These are phyloP conservation scores for Acanthamoeba quina DNA, from an alignment of 208 protist species.

Conservation along the genomic window DNA sequence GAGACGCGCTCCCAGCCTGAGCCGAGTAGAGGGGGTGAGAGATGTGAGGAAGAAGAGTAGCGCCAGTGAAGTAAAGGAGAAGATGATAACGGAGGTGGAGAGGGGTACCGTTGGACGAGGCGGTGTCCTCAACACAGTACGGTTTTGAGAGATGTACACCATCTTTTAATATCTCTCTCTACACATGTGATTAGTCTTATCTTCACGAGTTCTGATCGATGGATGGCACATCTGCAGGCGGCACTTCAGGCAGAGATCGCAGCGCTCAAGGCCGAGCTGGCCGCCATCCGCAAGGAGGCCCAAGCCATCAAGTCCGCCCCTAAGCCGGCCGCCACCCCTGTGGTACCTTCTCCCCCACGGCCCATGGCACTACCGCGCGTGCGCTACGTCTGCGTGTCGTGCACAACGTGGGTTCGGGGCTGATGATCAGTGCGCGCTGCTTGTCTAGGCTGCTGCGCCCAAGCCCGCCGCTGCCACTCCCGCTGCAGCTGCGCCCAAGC, in stretches of 20 bases:
- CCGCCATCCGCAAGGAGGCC: conserved; percentile 30
- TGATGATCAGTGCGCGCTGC: too few relatives aligned
- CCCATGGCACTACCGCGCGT: too few relatives aligned
- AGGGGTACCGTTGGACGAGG: neutral
- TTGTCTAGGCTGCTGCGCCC: neutral
- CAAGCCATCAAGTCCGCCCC: neutral
- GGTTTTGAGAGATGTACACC: too few relatives aligned
- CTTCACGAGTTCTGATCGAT: too few relatives aligned
- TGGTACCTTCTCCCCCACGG: neutral
- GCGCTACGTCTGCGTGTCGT: too few relatives aligned
- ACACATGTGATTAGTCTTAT: too few relatives aligned
- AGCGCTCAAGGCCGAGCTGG: conserved; percentile 1
- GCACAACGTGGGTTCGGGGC: too few relatives aligned
- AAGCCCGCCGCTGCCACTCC: neutral
- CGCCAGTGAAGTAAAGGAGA: neutral
- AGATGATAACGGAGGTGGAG: neutral
- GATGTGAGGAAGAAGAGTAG: neutral
- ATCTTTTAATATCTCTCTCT: too few relatives aligned
- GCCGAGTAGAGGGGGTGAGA: neutral
- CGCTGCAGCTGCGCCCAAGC: neutral
- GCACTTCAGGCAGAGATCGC: neutral
- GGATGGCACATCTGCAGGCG: neutral
- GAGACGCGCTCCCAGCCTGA: neutral
- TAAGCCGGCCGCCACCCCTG: neutral
- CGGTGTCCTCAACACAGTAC: too few relatives aligned